These are phyloP conservation scores for Picochlorum costavermella DNA, from an alignment of 139 green algal genomes.

Conservation along the genomic window DNA sequence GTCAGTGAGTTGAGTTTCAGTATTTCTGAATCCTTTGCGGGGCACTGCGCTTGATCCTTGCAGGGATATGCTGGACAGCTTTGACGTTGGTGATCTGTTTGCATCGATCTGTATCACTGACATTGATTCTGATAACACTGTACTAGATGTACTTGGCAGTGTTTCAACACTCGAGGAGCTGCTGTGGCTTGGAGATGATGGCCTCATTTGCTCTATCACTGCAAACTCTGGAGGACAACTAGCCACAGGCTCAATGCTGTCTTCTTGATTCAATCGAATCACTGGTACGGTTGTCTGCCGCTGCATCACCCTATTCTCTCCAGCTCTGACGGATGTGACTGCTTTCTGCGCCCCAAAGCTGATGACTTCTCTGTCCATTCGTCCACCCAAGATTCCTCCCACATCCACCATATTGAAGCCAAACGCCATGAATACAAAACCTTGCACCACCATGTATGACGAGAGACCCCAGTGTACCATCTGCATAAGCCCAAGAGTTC, in stretches of 20 bases:
- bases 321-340: conserved; percentile 1
- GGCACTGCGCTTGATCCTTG: too few species aligned
- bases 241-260: background rate
- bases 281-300: conserved; percentile 3
- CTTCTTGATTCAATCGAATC: background rate
- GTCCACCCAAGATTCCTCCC: conserved; percentile 43
- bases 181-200: background rate
- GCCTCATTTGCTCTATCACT: background rate
- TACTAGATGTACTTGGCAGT: background rate
- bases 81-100: background rate
- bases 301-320: background rate
- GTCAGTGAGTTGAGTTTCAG: too few species aligned
- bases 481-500: conserved; percentile 51
- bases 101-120: background rate
- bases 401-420: conserved; percentile 64
- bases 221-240: too few species aligned
- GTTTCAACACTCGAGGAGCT: background rate
- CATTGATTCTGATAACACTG: background rate
- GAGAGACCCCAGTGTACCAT: conserved; percentile 46
- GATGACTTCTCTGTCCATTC: conserved; percentile 31
- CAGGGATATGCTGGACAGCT: background rate
- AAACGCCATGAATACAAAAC: conserved; percentile 68
- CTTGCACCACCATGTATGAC: conserved; percentile 67
- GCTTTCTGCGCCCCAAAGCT: conserved; percentile 1
- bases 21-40: too few species aligned